Evolutionary conservation across 2,329 filamentous ascomycete genomes (phyloP).

Genomic region (Orbilia javanica): DNA sequence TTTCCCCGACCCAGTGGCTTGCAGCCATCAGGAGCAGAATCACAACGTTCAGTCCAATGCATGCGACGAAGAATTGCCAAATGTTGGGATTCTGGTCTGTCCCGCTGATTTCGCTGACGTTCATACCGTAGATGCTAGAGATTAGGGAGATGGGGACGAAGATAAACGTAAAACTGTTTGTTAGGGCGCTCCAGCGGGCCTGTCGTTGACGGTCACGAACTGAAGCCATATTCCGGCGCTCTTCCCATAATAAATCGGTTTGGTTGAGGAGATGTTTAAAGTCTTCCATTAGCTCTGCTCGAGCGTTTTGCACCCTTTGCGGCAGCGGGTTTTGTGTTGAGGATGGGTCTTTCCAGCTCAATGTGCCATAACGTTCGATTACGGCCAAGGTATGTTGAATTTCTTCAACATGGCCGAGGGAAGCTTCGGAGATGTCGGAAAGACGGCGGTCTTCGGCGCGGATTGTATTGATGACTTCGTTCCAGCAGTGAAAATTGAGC

Average conservation of each 20-base stretch:
- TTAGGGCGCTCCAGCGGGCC: conserved; percentile 60
- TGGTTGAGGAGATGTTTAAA: conserved; percentile 62
- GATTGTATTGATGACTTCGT: conserved; percentile 62
- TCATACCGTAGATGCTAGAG: conserved; percentile 63
- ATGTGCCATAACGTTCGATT: conserved; percentile 61
- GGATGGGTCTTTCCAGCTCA: conserved; percentile 57
- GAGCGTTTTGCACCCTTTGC: conserved; percentile 17
- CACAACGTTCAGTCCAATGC: conserved; percentile 58
- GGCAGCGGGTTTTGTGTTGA: not conserved
- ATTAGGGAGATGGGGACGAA: conserved; percentile 62
- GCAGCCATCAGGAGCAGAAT: conserved; percentile 48
- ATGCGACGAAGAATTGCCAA: conserved; percentile 63
- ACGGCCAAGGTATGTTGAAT: conserved; percentile 60
- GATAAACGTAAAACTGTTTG: conserved; percentile 60
- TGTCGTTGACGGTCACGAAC: conserved; percentile 60
- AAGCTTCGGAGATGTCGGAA: conserved; percentile 62
- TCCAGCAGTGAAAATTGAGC: conserved; percentile 62
- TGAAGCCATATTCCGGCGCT: conserved; percentile 60
- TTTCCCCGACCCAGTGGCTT: conserved; percentile 43
- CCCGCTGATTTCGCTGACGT: conserved; percentile 61
- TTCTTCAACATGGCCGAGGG: conserved; percentile 62
- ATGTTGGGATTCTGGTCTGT: conserved; percentile 60
- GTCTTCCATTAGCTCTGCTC: conserved; percentile 61
- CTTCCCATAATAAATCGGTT: conserved; percentile 62
- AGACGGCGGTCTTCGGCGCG: conserved; percentile 61